Percentiles rank a stretch among this genome's conserved stretches.
These are phyloP conservation scores for Schizosaccharomyces octosporus DNA, from an alignment of 805 yeast species.

Conservation along the genomic window DNA sequence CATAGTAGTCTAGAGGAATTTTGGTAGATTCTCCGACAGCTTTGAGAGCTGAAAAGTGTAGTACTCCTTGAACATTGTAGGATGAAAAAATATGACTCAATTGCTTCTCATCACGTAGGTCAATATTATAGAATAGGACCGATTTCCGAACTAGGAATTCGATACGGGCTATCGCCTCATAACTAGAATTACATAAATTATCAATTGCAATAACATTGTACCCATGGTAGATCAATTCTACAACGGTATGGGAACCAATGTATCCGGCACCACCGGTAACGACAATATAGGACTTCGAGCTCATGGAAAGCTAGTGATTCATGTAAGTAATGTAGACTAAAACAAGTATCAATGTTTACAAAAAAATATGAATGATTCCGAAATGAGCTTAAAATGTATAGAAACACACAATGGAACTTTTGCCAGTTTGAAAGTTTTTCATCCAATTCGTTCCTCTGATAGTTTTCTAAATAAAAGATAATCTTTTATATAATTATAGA, in stretches of 20 bases:
- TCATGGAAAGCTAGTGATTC: background rate
- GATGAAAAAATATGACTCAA: constrained; percentile 24
- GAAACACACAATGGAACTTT: no score
- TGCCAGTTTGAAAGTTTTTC: no score
- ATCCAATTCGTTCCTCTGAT: no score
- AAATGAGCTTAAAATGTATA: no score
- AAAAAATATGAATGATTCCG: background rate
- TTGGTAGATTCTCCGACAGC: constrained; percentile 59
- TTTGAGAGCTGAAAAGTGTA: constrained; percentile 64
- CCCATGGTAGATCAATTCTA: constrained; percentile 35
- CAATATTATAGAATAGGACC: constrained; percentile 32
- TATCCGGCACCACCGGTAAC: constrained; percentile 79
- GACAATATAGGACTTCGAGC: constrained; percentile 10
- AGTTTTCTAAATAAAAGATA: no score
- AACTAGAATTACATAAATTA: constrained; percentile 39
- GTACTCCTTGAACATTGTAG: constrained; percentile 30
- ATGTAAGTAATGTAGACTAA: background rate
- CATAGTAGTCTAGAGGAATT: constrained; percentile 43
- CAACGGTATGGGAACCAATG: constrained; percentile 56
- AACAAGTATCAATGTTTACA: background rate
- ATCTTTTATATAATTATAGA: no score
- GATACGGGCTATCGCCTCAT: constrained; percentile 38
- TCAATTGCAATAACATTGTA: constrained; percentile 52
- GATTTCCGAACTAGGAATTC: constrained; percentile 24
- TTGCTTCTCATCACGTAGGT: constrained; percentile 27